phyloP scores from a whole-genome alignment of 108 stramenopile species.

The Cyclotella sp. region DNA sequence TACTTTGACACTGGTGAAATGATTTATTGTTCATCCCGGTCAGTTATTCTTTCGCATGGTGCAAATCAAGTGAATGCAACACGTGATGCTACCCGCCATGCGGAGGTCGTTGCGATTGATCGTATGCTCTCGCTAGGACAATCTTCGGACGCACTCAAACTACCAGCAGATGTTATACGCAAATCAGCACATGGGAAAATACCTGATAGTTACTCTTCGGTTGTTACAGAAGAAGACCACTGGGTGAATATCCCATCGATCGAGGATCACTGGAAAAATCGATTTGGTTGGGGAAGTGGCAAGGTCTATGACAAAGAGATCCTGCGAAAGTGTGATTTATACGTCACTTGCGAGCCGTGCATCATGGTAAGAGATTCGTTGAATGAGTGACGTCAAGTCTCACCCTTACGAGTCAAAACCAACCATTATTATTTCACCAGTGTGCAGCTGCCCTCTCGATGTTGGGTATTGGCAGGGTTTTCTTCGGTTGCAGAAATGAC shows the following conservation, averaged over 20 bases:
- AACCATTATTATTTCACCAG: constrained; percentile 12
- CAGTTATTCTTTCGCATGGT: constrained; percentile 83
- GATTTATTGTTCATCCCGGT: constrained; percentile 23
- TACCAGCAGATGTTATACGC: constrained; percentile 52
- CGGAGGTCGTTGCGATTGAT: constrained; percentile 87
- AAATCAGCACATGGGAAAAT: constrained; percentile 48
- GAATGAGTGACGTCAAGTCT: neutral
- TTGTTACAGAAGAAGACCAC: constrained; percentile 42
- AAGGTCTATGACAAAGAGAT: constrained; percentile 58
- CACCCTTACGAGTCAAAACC: neutral
- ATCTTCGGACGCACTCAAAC: constrained; percentile 70
- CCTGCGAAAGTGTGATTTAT: constrained; percentile 63
- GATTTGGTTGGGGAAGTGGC: constrained; percentile 62
- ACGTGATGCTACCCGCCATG: constrained; percentile 85
- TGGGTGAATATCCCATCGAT: constrained; percentile 64
- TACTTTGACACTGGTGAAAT: neutral
- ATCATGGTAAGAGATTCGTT: constrained; percentile 64
- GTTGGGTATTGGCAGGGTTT: constrained; percentile 72
- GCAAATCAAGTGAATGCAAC: constrained; percentile 91
- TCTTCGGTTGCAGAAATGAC: constrained; percentile 86
- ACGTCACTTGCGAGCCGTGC: constrained; percentile 91
- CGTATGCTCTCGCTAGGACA: constrained; percentile 68
- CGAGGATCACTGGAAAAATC: constrained; percentile 62
- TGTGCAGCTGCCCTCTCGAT: constrained; percentile 86
- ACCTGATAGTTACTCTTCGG: constrained; percentile 27